These are phyloP conservation scores for Dictyostelium firmibasis DNA, from an alignment of 78 protist genomes.

Conservation along the genomic window DNA sequence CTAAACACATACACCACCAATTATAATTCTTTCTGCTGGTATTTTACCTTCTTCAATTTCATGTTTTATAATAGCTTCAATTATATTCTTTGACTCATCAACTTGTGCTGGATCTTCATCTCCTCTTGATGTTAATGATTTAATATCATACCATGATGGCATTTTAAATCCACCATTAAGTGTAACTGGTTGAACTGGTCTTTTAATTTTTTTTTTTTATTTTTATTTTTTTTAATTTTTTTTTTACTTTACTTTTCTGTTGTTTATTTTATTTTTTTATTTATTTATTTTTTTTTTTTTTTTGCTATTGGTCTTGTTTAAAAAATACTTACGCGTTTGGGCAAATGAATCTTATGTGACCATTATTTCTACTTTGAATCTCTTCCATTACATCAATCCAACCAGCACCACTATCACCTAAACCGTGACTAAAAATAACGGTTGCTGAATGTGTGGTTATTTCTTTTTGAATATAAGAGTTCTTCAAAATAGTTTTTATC, in stretches of 20 bases:
- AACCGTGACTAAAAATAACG: constrained; percentile 43
- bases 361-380: background rate
- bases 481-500: background rate
- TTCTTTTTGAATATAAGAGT: background rate
- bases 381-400: constrained; percentile 19
- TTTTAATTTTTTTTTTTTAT: background rate
- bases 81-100: constrained; percentile 8
- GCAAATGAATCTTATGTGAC: constrained; percentile 25
- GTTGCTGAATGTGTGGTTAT: background rate
- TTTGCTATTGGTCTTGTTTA: background rate
- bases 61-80: constrained; percentile 26
- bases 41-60: constrained; percentile 48
- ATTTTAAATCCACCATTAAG: constrained; percentile 38
- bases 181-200: constrained; percentile 63
- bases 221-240: background rate
- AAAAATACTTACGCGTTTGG: constrained; percentile 19
- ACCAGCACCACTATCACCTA: constrained; percentile 53
- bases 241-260: background rate
- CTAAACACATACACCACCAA: background rate
- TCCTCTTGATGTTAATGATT: constrained; percentile 26
- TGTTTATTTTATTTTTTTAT: background rate
- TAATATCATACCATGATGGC: constrained; percentile 78
- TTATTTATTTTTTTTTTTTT: background rate
- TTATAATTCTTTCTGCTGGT: constrained; percentile 34
- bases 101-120: constrained; percentile 42